These are phyloP conservation scores for Gautieria morchelliformis DNA, from an alignment of 768 basidiomycete genomes.

Conservation along the genomic window DNA sequence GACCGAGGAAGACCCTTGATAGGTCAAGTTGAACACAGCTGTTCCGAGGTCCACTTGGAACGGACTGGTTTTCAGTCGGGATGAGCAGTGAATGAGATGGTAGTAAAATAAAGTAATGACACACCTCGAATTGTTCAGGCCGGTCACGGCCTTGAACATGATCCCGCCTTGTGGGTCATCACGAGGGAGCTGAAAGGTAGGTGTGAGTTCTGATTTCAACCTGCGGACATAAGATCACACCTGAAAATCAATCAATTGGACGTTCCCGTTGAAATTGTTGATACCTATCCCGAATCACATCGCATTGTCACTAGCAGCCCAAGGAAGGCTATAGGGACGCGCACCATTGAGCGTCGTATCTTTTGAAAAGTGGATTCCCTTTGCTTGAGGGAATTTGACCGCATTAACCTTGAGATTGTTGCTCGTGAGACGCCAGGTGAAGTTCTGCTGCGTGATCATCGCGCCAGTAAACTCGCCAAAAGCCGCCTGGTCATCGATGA, in stretches of 20 bases:
- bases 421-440: constrained; percentile 57
- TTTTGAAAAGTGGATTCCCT: constrained; percentile 59
- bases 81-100: constrained; percentile 2
- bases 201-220: background rate
- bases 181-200: constrained; percentile 35
- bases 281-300: constrained; percentile 32
- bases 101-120: background rate
- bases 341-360: constrained; percentile 44
- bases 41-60: constrained; percentile 64
- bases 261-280: constrained; percentile 50
- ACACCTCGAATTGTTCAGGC: constrained; percentile 49
- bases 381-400: constrained; percentile 55
- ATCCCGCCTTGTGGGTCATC: constrained; percentile 55
- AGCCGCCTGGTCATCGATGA: constrained; percentile 42
- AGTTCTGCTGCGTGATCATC: constrained; percentile 57
- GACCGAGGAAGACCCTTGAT: constrained; percentile 47
- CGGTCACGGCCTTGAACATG: constrained; percentile 48
- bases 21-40: constrained; percentile 51
- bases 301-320: background rate
- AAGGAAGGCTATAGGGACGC: constrained; percentile 6
- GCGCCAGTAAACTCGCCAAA: constrained; percentile 53
- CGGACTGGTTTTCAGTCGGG: constrained; percentile 30
- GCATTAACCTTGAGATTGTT: constrained; percentile 54
- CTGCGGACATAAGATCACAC: background rate
- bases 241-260: constrained; percentile 46